phyloP scores from a whole-genome alignment of 495 filamentous ascomycete genomes.

The Hypomontagnella monticulosa region DNA sequence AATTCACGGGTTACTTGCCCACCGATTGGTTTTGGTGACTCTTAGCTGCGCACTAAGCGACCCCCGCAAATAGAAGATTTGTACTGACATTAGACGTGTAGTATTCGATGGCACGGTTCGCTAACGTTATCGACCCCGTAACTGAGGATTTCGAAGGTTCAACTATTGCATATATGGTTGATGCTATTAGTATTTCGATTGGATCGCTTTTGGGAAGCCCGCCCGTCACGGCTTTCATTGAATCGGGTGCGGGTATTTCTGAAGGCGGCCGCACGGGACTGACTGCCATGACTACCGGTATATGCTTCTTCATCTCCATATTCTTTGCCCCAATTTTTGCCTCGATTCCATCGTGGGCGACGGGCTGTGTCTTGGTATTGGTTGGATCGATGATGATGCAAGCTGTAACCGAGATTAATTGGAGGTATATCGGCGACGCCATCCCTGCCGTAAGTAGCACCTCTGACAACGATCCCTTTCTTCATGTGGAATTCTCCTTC shows the following conservation, averaged over 20 bases:
- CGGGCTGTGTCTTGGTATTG: conserved; percentile 81
- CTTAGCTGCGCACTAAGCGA: too few species aligned
- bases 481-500: too few species aligned
- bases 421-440: conserved; percentile 79
- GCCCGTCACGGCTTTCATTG: conserved; percentile 84
- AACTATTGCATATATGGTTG: conserved; percentile 79
- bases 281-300: conserved; percentile 77
- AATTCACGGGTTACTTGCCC: too few species aligned
- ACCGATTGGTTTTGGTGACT: too few species aligned
- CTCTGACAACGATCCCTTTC: background rate
- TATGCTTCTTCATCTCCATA: conserved; percentile 85
- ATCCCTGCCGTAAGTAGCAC: conserved; percentile 65
- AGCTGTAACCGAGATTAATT: conserved; percentile 81
- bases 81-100: conserved; percentile 20
- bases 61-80: background rate
- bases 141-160: conserved; percentile 84
- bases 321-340: conserved; percentile 91
- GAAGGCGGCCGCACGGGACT: conserved; percentile 84
- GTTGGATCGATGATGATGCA: conserved; percentile 84
- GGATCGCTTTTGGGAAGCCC: conserved; percentile 77
- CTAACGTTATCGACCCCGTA: conserved; percentile 73
- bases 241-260: conserved; percentile 84
- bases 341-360: conserved; percentile 85
- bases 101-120: conserved; percentile 85
- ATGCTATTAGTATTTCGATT: conserved; percentile 80